phyloP scores from a whole-genome alignment of 768 basidiomycete genomes.

The Saitozyma sp. region DNA sequence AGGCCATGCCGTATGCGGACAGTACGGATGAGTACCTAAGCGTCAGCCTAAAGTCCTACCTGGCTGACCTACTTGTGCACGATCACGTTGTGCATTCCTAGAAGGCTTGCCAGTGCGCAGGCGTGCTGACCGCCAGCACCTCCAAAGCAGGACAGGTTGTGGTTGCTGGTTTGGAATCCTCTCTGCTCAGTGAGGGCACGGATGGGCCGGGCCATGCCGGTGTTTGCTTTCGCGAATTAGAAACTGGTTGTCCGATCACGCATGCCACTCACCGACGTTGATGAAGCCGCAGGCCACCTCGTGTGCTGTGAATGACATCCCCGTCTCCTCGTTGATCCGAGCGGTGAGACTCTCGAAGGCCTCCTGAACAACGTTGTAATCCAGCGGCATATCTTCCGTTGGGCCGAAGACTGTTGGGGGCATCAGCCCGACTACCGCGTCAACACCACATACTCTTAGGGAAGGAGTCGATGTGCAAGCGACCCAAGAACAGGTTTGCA shows the following conservation, averaged over 20 bases:
- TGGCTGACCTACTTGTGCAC: background rate
- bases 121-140: constrained; percentile 51
- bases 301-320: constrained; percentile 57
- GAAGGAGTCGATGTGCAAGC: too few relatives aligned
- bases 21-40: constrained; percentile 80
- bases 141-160: constrained; percentile 56
- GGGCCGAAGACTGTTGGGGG: constrained; percentile 78
- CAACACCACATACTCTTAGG: constrained; percentile 59
- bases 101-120: constrained; percentile 41
- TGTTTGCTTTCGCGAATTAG: too few relatives aligned
- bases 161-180: constrained; percentile 77
- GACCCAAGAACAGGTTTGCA: constrained; percentile 71
- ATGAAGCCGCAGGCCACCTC: constrained; percentile 63
- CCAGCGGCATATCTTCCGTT: constrained; percentile 78
- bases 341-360: constrained; percentile 69
- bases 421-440: background rate
- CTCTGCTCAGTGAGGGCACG: constrained; percentile 86
- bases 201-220: constrained; percentile 93
- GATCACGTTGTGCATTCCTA: background rate
- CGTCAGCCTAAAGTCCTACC: too few relatives aligned
- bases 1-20: constrained; percentile 82
- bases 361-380: constrained; percentile 66
- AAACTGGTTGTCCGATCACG: too few relatives aligned
- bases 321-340: constrained; percentile 65
- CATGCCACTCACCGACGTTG: too few relatives aligned